phyloP scores from a whole-genome alignment of 768 basidiomycete species.

The Lyophyllum semitale region DNA sequence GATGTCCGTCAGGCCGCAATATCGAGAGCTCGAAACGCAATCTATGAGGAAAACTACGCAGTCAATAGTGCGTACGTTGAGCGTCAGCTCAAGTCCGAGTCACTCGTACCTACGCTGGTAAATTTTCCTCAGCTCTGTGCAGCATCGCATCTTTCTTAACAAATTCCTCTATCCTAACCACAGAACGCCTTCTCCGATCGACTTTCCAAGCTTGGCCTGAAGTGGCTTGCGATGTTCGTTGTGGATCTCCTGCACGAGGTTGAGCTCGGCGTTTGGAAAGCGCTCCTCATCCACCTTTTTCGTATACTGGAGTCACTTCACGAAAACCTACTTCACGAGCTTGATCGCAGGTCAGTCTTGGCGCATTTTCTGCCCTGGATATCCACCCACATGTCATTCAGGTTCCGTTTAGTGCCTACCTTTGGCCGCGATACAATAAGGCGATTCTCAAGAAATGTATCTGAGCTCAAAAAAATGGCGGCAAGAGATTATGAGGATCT shows the following conservation, averaged over 20 bases:
- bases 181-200: slow-evolving; percentile 11
- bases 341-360: not conserved
- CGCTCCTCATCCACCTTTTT: slow-evolving; percentile 23
- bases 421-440: slow-evolving; percentile 22
- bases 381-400: not conserved
- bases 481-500: slow-evolving; percentile 32
- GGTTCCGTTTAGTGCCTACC: slow-evolving; percentile 2
- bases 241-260: slow-evolving; percentile 18
- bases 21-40: not conserved
- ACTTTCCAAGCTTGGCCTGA: slow-evolving; percentile 2
- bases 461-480: slow-evolving; percentile 22
- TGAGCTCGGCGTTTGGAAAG: slow-evolving; percentile 23
- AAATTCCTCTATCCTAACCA: too few species aligned
- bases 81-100: slow-evolving; percentile 15
- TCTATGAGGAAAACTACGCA: slow-evolving; percentile 7
- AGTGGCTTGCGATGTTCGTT: slow-evolving; percentile 18
- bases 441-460: slow-evolving; percentile 22
- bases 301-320: slow-evolving; percentile 11
- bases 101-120: slow-evolving; percentile 27
- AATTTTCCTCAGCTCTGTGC: not conserved
- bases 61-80: slow-evolving; percentile 23
- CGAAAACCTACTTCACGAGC: not conserved
- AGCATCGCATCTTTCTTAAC: too few species aligned
- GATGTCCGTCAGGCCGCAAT: not conserved
- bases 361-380: not conserved